Percentiles rank a stretch among this genome's conserved stretches.
Conservation (phyloP, 1,139 yeast genomes). For the Nadsonia commutata region DNA sequence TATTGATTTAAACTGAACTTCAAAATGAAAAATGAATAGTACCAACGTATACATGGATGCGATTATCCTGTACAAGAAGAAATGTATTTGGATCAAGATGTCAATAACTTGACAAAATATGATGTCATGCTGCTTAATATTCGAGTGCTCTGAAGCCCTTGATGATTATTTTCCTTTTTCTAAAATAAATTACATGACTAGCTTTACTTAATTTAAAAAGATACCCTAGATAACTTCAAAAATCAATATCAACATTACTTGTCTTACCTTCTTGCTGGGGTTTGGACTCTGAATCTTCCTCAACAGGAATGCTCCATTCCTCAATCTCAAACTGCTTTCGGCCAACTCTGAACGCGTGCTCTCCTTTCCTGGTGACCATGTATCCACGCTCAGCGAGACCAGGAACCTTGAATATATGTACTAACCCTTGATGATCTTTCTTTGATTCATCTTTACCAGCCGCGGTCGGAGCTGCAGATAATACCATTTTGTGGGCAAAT, state of each 20-base stretch:
- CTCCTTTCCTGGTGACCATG: slow-evolving; percentile 63
- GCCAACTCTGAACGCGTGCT: slow-evolving; percentile 78
- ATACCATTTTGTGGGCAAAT: slow-evolving; percentile 60
- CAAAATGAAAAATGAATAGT: no score
- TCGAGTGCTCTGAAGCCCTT: no score
- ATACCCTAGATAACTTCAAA: neutral
- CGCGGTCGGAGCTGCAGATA: slow-evolving; percentile 34
- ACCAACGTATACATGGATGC: no score
- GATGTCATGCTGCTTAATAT: no score
- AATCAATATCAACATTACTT: neutral
- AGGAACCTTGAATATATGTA: slow-evolving; percentile 63
- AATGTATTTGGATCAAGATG: no score
- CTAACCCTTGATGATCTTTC: slow-evolving; percentile 48
- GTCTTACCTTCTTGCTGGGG: neutral
- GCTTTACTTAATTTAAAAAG: no score
- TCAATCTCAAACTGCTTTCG: slow-evolving; percentile 71
- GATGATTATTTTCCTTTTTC: no score
- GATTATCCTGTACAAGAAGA: no score
- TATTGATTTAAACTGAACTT: no score
- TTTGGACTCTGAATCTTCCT: slow-evolving; percentile 42
- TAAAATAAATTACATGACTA: no score
- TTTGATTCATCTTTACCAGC: slow-evolving; percentile 9
- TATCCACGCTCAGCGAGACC: slow-evolving; percentile 60
- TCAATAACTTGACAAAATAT: no score
- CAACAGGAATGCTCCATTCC: slow-evolving; percentile 93